Evolutionary conservation across 148 eudicot genomes (phyloP).

Genomic region (Nepenthes gracilis): DNA sequence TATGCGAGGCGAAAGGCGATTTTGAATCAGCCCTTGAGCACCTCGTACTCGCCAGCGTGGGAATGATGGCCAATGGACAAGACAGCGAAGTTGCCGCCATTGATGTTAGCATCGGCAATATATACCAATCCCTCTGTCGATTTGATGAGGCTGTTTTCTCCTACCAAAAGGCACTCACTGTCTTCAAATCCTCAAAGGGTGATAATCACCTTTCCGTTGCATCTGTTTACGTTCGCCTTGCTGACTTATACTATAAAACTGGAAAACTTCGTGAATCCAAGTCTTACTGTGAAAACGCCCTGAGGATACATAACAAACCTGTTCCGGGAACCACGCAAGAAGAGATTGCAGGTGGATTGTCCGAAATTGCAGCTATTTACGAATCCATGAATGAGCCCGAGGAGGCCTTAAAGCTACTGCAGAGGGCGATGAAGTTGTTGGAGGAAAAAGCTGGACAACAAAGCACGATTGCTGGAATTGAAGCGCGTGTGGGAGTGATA

Average conservation of each 20-base stretch:
- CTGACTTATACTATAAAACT: conserved; percentile 86
- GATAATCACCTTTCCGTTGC: conserved; percentile 97
- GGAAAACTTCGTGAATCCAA: conserved; percentile 91
- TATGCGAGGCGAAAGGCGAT: conserved; percentile 90
- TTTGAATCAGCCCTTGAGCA: conserved; percentile 89
- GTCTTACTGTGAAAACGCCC: conserved; percentile 91
- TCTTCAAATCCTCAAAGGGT: conserved; percentile 89
- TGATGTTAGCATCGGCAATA: conserved; percentile 89
- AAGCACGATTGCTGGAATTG: conserved; percentile 81
- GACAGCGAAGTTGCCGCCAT: conserved; percentile 91
- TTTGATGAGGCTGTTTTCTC: conserved; percentile 93
- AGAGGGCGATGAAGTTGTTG: conserved; percentile 67
- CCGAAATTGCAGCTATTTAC: conserved; percentile 83
- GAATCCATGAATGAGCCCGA: conserved; percentile 89
- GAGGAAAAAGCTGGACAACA: conserved; percentile 94
- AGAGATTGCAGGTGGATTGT: conserved; percentile 83
- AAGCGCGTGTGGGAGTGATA: conserved; percentile 93
- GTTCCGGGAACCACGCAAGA: conserved; percentile 90
- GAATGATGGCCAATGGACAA: conserved; percentile 96
- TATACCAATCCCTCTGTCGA: conserved; percentile 65
- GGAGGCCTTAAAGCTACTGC: conserved; percentile 77
- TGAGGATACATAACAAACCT: conserved; percentile 91
- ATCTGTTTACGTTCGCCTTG: conserved; percentile 77
- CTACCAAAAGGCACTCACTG: conserved; percentile 92
- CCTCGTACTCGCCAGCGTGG: conserved; percentile 97